Evolutionary conservation across 148 eudicot genomes (phyloP), one percentile per base, ranked within the genome.

Genomic region (Rheum nobile): DNA sequence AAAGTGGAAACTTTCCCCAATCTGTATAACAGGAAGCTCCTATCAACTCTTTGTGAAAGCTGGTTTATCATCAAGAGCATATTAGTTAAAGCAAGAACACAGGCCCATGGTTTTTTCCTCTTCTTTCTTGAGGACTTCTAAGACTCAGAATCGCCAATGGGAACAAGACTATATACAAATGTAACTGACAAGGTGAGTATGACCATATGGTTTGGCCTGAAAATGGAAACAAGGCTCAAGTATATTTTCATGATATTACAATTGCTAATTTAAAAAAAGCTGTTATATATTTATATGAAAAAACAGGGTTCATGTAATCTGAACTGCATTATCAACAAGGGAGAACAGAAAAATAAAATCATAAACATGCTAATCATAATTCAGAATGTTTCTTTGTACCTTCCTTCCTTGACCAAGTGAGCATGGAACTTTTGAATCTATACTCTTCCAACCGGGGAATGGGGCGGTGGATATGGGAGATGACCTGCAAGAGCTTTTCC

Each of bases 371-470:
- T 65, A 65, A 65, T 65, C 41, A 16, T 41, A 65, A 7, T 65
- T 65, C 70, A 65, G n/a, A 65, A 65, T 32, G 41, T 7, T 65
- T 17, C 39, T 65, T 32, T 65, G 41, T 16, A 65, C 41, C 21
- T 31, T 17, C 22, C 39, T 65, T 34, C 22, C 39, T 61, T 12
- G 8, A 65, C 31, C 39, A 34, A 65, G 17, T 32, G 38, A 34
- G 21, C 70, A 65, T 65, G 70, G 32, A 32, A 17, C 7, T 29
- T 14, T 61, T 5, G 4, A 65, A 41, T 9, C 47, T 71, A 71
- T 39, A 83, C 93, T 77, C 96, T 85, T 37, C 86, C 90, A 13
- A 84, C 86, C 11, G 96, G 98, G 54, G 96, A 90, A 79, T 73
- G 70, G 10, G 70, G 70, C 22, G 70, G 70, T 65, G 70, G 70